Evolutionary conservation across 2,329 filamentous ascomycete genomes (phyloP), one percentile per base, ranked within the genome.

Genomic region (Microthyrium microscopicum): DNA sequence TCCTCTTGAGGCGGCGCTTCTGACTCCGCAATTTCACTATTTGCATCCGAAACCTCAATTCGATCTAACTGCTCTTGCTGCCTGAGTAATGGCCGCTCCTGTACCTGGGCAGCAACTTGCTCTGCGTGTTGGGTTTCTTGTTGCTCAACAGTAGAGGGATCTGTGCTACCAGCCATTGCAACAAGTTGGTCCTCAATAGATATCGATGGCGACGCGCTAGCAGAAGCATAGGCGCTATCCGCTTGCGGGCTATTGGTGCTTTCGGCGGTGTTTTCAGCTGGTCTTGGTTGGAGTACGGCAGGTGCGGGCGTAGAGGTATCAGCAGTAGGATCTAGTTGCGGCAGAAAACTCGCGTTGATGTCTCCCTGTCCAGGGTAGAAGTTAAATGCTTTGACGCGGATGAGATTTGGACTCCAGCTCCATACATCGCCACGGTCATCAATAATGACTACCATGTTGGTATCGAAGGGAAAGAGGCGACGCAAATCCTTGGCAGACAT

Each of bases 391-490:
- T 76, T 75, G 21, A 98, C 89, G 52, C 92, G 93, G 58, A 98
- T 83, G 22, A 98, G 68, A 47, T 98, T 94, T 4, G 79, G 71
- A 44, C 79, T 77, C 66, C 93, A 95, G 44, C 77, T 73, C 89
- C 89, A 98, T 5, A 98, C 87, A 52, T 98, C 89, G 34, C 83
- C 83, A 44, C 89, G 73, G 55, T 98, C 89, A 51, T 98, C 89
- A 42, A 98, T 98, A 46, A 98, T 94, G 38, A 94, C 85, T 1
- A 94, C 91, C 89, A 98, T 98, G 55, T 92, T 87, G 5, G 87
- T 95, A 55, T 91, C 91, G 39, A 93, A 82, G 4, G 91, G 89
- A 53, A 98, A 98, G 11, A 98, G 58, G 5, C 89, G 73, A 49
- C 89, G 80, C 20, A 98, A 61, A 44, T 76, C 89, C 64, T 98